A percentile compares a stretch with the other conserved stretches of the same genome.
These are phyloP conservation scores for Neoascochyta sp. DNA, from an alignment of 2,329 filamentous ascomycete species.

Conservation along the genomic window DNA sequence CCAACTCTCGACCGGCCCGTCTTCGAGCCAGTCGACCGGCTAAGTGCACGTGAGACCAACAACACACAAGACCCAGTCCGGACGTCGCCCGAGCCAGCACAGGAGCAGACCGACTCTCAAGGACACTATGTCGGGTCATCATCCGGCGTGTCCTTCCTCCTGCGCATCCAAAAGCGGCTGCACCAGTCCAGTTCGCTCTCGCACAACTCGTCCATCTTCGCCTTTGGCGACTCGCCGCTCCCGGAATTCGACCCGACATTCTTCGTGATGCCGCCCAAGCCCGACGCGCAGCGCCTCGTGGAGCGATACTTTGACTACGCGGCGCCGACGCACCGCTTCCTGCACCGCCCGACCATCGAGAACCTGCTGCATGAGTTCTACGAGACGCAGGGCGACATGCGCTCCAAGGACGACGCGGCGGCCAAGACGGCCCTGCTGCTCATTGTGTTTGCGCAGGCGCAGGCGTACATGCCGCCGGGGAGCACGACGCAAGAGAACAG, in stretches of 20 bases:
- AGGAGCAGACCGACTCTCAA: constrained; percentile 43
- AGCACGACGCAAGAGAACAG: constrained; percentile 26
- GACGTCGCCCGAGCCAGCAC: constrained; percentile 46
- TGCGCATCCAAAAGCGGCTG: constrained; percentile 50
- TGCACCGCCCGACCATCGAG: constrained; percentile 54
- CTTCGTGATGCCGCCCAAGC: constrained; percentile 45
- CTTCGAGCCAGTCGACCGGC: constrained; percentile 11
- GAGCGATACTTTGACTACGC: constrained; percentile 59
- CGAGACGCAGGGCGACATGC: constrained; percentile 43
- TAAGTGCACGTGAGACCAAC: constrained; percentile 12
- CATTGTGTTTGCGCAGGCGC: constrained; percentile 53
- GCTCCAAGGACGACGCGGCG: constrained; percentile 39
- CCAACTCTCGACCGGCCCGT: constrained; percentile 15
- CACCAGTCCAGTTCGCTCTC: constrained; percentile 38
- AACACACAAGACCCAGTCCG: constrained; percentile 30
- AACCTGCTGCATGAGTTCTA: constrained; percentile 47
- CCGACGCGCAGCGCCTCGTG: constrained; percentile 44
- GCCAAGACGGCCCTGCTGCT: constrained; percentile 49
- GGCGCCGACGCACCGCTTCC: constrained; percentile 57
- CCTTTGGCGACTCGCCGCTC: constrained; percentile 50
- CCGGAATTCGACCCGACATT: constrained; percentile 45
- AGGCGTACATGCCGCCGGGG: constrained; percentile 40
- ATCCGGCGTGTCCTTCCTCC: constrained; percentile 49
- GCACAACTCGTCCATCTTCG: constrained; percentile 47
- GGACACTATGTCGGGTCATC: constrained; percentile 49